Evolutionary conservation across 2,329 filamentous ascomycete species (phyloP).

Genomic region (Botrytis byssoidea): DNA sequence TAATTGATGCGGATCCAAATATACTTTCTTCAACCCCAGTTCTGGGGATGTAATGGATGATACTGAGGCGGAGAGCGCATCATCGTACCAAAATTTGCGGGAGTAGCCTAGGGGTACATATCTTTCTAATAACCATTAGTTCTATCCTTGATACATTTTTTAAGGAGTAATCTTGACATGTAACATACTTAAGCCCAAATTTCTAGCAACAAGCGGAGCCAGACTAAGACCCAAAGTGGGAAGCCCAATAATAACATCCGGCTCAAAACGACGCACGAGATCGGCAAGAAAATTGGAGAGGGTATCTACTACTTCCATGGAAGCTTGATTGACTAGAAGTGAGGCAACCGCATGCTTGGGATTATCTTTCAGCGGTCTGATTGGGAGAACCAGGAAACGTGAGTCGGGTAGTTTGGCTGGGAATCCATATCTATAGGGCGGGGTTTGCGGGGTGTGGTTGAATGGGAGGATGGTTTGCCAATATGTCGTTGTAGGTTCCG

Average conservation of each 20-base stretch:
- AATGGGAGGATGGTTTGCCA: slow-evolving; percentile 32
- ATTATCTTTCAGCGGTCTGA: slow-evolving; percentile 25
- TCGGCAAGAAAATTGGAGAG: slow-evolving; percentile 27
- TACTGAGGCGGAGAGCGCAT: slow-evolving; percentile 29
- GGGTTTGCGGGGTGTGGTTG: not conserved
- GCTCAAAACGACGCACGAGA: slow-evolving; percentile 22
- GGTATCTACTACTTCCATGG: slow-evolving; percentile 27
- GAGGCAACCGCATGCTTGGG: slow-evolving; percentile 33
- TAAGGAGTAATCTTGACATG: not conserved
- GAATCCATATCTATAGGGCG: slow-evolving; percentile 31
- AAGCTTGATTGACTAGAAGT: slow-evolving; percentile 34
- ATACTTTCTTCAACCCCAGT: slow-evolving; percentile 29
- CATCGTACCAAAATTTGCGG: slow-evolving; percentile 36
- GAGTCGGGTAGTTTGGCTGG: slow-evolving; percentile 30
- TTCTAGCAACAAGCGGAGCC: slow-evolving; percentile 30
- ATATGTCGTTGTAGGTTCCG: slow-evolving; percentile 33
- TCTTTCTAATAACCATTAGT: slow-evolving; percentile 23
- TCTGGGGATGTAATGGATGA: slow-evolving; percentile 35
- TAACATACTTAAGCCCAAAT: slow-evolving; percentile 28
- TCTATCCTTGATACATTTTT: not conserved
- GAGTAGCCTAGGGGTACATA: slow-evolving; percentile 37
- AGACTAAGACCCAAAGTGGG: slow-evolving; percentile 34
- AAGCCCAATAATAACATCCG: slow-evolving; percentile 33
- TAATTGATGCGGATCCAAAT: slow-evolving; percentile 33
- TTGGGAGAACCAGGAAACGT: slow-evolving; percentile 32